phyloP scores from a whole-genome alignment of 2,329 filamentous ascomycete genomes.

The Xylaria sp. region DNA sequence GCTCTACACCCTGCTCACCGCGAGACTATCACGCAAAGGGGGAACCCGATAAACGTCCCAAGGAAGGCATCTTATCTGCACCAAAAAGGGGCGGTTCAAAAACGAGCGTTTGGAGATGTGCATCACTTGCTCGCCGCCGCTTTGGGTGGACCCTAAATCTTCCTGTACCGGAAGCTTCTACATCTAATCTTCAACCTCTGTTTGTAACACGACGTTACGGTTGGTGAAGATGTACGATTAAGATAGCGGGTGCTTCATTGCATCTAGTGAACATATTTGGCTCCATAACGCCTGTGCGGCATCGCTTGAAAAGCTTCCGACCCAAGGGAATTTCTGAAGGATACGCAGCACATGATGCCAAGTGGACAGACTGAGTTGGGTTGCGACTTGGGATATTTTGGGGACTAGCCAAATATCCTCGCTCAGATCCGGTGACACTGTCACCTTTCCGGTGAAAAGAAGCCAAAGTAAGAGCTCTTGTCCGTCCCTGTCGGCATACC shows the following conservation, averaged over 20 bases:
- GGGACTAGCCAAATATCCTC: constrained; percentile 32
- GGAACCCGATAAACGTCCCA: constrained; percentile 1
- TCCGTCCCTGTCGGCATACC: constrained; percentile 15
- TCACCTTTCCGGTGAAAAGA: constrained; percentile 34
- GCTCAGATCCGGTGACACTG: constrained; percentile 11
- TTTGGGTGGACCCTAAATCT: not conserved
- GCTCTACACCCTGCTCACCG: not conserved
- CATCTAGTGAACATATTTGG: not conserved
- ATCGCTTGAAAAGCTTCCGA: constrained; percentile 20
- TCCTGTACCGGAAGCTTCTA: no score
- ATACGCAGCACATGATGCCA: constrained; percentile 25
- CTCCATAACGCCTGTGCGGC: constrained; percentile 26
- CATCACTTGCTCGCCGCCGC: not conserved
- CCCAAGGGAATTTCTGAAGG: constrained; percentile 30
- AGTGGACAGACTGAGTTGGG: constrained; percentile 20
- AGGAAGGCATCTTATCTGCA: not conserved
- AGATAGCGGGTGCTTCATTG: not conserved
- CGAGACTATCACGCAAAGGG: constrained; percentile 14
- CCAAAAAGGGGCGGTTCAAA: not conserved
- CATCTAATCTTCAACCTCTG: no score
- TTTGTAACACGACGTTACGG: not conserved
- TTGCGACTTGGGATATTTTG: constrained; percentile 11
- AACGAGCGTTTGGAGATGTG: not conserved
- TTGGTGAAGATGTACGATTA: not conserved
- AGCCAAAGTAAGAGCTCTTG: constrained; percentile 42